These are phyloP conservation scores for Aphanomyces astaci DNA, from an alignment of 352 stramenopile genomes.

Conservation along the genomic window DNA sequence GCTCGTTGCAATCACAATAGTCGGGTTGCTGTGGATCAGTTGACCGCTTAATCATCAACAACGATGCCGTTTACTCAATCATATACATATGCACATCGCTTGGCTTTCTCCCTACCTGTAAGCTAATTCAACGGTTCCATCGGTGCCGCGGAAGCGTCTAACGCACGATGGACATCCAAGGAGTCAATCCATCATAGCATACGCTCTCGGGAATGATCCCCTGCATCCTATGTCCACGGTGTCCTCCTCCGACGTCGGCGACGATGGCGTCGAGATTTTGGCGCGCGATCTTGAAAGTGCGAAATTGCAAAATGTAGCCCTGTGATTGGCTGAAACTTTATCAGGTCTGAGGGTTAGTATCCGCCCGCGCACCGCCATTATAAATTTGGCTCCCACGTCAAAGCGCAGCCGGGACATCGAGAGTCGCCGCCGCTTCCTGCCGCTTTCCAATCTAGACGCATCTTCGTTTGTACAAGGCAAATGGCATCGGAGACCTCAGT, in stretches of 20 bases:
- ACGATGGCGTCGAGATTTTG: too few relatives aligned
- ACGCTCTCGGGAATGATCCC: too few relatives aligned
- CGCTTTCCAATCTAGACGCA: neutral
- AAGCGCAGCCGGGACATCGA: neutral
- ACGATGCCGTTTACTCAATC: neutral
- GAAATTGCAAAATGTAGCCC: neutral
- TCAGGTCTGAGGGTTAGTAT: neutral
- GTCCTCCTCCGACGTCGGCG: too few relatives aligned
- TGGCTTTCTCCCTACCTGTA: too few relatives aligned
- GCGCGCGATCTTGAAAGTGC: neutral
- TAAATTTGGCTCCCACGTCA: neutral
- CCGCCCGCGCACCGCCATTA: neutral
- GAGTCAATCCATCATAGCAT: too few relatives aligned
- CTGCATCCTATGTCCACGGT: too few relatives aligned
- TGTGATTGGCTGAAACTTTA: neutral
- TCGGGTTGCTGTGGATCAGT: neutral
- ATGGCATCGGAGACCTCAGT: slow-evolving; percentile 32
- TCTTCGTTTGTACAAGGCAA: neutral
- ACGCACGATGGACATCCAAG: neutral
- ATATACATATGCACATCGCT: too few relatives aligned
- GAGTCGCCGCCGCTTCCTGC: too few relatives aligned
- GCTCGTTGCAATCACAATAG: neutral
- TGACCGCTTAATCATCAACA: neutral
- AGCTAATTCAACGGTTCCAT: too few relatives aligned
- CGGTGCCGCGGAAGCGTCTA: too few relatives aligned